Conservation (phyloP, 2,329 filamentous ascomycete species). For the Beauveria sp. region DNA sequence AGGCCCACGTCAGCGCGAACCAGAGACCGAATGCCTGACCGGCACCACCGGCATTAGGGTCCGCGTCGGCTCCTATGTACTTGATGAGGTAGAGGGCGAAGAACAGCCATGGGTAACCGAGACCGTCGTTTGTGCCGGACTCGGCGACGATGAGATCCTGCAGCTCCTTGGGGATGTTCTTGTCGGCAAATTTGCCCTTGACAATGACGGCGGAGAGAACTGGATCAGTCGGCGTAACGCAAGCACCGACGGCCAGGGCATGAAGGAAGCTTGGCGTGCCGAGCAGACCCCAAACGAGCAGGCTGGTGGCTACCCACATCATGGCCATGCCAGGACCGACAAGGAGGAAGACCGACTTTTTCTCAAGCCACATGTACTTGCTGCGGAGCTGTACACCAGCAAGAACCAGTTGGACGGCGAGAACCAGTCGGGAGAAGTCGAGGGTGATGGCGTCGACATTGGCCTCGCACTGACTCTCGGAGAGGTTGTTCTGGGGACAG, state of each 20-base stretch:
- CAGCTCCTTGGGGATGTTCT: conserved; percentile 74
- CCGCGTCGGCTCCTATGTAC: conserved; percentile 55
- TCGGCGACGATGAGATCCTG: conserved; percentile 78
- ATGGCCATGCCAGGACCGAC: conserved; percentile 76
- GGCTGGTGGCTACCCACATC: conserved; percentile 81
- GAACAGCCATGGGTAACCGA: conserved; percentile 85
- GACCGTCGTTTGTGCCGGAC: conserved; percentile 81
- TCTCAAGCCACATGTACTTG: conserved; percentile 71
- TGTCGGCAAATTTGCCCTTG: conserved; percentile 87
- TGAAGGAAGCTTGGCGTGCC: conserved; percentile 67
- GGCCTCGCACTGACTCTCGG: conserved; percentile 27
- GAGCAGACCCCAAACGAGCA: conserved; percentile 70
- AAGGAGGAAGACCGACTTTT: conserved; percentile 65
- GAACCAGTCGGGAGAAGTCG: conserved; percentile 77
- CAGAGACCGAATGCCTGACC: conserved; percentile 66
- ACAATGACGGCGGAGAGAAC: conserved; percentile 84
- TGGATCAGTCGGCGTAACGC: conserved; percentile 88
- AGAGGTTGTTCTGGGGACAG: conserved; percentile 18
- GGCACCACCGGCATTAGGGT: conserved; percentile 44
- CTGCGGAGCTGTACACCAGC: conserved; percentile 83
- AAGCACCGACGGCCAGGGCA: conserved; percentile 72
- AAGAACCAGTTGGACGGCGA: conserved; percentile 84
- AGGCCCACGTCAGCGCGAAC: conserved; percentile 81
- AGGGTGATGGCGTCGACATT: conserved; percentile 68
- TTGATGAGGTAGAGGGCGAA: conserved; percentile 78